Evolutionary conservation across 305 asterid species (phyloP).

Genomic region (Fraxinus dipetala): DNA sequence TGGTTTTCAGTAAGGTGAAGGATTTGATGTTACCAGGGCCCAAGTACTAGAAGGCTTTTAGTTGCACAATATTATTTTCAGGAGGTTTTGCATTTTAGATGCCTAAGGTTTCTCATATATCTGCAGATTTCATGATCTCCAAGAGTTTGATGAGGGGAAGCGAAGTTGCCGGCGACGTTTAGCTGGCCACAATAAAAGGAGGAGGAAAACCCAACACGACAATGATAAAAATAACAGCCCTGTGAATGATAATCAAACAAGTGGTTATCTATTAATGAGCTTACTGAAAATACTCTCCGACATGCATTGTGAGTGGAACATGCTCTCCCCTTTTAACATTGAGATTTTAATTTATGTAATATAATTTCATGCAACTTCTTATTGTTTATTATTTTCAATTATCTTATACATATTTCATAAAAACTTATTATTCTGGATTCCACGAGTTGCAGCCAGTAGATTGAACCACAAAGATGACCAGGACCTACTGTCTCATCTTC

Average conservation of each 20-base stretch:
- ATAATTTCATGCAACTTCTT: background rate
- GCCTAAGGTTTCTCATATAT: conserved; percentile 14
- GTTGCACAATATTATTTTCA: background rate
- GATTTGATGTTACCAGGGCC: background rate
- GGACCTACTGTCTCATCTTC: conserved; percentile 68
- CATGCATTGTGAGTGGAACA: conserved; percentile 59
- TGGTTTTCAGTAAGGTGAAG: background rate
- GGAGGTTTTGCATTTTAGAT: conserved; percentile 1
- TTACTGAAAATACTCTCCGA: conserved; percentile 68
- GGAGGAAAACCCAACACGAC: conserved; percentile 70
- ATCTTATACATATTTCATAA: conserved; percentile 18
- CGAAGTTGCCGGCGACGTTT: conserved; percentile 76
- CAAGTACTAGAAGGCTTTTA: background rate
- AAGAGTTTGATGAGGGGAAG: conserved; percentile 78
- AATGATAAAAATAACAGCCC: conserved; percentile 37
- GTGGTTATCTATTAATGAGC: conserved; percentile 61
- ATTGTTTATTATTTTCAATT: background rate
- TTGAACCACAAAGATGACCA: conserved; percentile 47
- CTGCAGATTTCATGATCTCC: conserved; percentile 70
- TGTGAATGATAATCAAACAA: conserved; percentile 53
- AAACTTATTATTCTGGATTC: conserved; percentile 26
- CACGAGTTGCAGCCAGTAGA: conserved; percentile 48
- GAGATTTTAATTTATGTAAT: conserved; percentile 7
- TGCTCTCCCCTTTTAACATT: conserved; percentile 10
- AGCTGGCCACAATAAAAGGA: conserved; percentile 84